These are phyloP conservation scores for Cicer bijugum DNA, from an alignment of 306 rosid genomes.

Conservation along the genomic window DNA sequence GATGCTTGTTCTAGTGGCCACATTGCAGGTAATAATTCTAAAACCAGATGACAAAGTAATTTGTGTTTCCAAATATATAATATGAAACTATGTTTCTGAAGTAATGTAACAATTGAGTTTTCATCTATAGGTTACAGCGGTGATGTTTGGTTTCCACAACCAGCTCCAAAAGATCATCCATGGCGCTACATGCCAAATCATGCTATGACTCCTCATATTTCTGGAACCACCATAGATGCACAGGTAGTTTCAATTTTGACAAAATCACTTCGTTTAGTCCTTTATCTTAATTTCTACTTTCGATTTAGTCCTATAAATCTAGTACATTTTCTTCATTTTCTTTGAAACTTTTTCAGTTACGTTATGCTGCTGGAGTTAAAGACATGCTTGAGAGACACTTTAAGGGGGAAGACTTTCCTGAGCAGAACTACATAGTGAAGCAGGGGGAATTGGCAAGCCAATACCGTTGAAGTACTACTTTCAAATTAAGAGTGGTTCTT, in stretches of 20 bases:
- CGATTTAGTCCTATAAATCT: neutral
- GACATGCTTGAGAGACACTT: constrained; percentile 94
- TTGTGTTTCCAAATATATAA: neutral
- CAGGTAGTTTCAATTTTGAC: constrained; percentile 60
- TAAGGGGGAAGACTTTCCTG: constrained; percentile 87
- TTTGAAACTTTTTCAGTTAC: constrained; percentile 57
- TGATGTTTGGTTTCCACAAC: constrained; percentile 95
- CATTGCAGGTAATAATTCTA: constrained; percentile 73
- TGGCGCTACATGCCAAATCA: constrained; percentile 99
- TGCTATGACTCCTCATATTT: constrained; percentile 97
- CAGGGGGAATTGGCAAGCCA: constrained; percentile 89
- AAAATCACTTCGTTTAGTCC: neutral
- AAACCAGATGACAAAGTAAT: constrained; percentile 20
- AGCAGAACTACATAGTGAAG: constrained; percentile 92
- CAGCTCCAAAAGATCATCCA: constrained; percentile 99
- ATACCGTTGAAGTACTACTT: constrained; percentile 57
- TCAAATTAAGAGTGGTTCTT: neutral
- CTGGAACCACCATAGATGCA: constrained; percentile 96
- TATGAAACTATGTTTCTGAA: neutral
- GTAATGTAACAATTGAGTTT: constrained; percentile 19
- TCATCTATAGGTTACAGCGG: constrained; percentile 79
- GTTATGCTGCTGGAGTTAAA: constrained; percentile 90
- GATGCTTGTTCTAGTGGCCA: constrained; percentile 92
- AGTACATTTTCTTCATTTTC: constrained; percentile 3
- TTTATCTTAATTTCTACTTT: neutral